Evolutionary conservation across 257 asterid genomes (phyloP).

Genomic region (Mentha longifolia): DNA sequence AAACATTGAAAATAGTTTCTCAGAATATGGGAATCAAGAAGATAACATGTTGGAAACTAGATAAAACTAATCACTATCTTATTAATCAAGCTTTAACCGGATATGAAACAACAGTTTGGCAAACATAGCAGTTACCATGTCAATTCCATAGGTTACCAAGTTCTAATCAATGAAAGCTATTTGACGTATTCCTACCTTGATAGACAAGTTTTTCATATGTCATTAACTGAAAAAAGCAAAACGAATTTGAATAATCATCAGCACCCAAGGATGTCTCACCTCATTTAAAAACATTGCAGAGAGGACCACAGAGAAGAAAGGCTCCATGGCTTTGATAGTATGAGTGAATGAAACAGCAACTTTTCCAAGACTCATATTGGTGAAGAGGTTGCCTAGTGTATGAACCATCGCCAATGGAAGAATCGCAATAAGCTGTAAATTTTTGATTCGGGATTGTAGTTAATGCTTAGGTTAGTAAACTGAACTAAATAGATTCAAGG

Average conservation of each 20-base stretch:
- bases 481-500: background rate
- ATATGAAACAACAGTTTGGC: background rate
- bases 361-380: slow-evolving; percentile 97
- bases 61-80: background rate
- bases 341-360: slow-evolving; percentile 98
- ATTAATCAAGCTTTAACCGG: background rate
- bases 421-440: slow-evolving; percentile 78
- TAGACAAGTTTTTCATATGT: background rate
- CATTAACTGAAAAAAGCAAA: slow-evolving; percentile 15
- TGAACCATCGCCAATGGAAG: slow-evolving; percentile 92
- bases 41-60: background rate
- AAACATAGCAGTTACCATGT: background rate
- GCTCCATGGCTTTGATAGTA: slow-evolving; percentile 98
- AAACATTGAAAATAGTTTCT: background rate
- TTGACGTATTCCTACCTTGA: background rate
- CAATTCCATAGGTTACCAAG: background rate
- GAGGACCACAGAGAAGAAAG: slow-evolving; percentile 92
- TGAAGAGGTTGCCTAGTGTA: slow-evolving; percentile 88
- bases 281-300: slow-evolving; percentile 97
- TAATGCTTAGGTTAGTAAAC: slow-evolving; percentile 15
- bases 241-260: slow-evolving; percentile 8
- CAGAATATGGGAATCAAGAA: slow-evolving; percentile 7
- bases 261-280: slow-evolving; percentile 45
- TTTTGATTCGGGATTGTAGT: slow-evolving; percentile 17
- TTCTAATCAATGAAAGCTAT: slow-evolving; percentile 17